Conservation (phyloP, 1,284 basidiomycete genomes). For the Termitomyces sp. region DNA sequence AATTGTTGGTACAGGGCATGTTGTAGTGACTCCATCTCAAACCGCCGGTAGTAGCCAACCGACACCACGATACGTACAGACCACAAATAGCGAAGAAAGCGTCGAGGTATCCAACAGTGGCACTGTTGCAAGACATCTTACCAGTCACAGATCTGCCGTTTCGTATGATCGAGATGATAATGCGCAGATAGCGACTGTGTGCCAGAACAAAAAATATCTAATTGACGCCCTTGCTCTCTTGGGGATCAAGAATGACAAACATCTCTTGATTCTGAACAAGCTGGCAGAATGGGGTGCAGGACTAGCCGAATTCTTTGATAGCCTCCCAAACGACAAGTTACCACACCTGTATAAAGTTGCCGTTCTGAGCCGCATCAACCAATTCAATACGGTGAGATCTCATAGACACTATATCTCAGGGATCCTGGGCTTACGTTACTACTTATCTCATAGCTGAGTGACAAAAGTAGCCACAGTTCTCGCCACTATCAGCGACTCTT, state of each 20-base stretch:
- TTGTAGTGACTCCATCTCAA: neutral
- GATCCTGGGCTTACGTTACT: neutral
- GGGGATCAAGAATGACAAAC: neutral
- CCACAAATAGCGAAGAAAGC: neutral
- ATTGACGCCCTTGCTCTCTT: neutral
- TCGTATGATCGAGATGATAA: neutral
- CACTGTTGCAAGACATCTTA: neutral
- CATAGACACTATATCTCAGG: neutral
- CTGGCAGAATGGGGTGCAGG: neutral
- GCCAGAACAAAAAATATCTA: neutral
- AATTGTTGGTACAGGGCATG: neutral
- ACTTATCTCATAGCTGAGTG: neutral
- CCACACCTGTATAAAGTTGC: neutral
- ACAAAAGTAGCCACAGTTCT: neutral
- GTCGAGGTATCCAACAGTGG: neutral
- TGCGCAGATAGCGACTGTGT: neutral
- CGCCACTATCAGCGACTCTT: neutral
- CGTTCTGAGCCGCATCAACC: neutral
- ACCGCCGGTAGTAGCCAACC: neutral
- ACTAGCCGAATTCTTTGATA: neutral
- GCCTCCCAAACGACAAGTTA: neutral
- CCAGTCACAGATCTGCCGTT: neutral
- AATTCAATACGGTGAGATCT: neutral
- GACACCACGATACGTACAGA: neutral
- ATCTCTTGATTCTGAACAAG: neutral